phyloP scores from a whole-genome alignment of 306 rosid species.

The Sicyos edulis region DNA sequence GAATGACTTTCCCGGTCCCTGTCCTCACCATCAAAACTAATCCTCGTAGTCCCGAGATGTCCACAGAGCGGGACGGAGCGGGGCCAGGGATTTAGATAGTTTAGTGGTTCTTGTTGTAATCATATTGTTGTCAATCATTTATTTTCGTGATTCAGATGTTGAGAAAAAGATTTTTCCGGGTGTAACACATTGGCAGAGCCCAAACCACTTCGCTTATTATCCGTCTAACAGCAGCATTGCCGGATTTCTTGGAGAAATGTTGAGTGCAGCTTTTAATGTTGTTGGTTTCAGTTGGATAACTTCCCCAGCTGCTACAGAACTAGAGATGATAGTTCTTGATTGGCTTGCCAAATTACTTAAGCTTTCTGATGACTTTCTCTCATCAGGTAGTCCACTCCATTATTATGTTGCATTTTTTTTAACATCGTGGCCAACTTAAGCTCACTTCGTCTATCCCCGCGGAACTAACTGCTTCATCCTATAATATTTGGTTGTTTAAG shows the following conservation, averaged over 20 bases:
- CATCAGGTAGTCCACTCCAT: slow-evolving; percentile 73
- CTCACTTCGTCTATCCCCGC: too few relatives aligned
- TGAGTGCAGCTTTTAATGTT: slow-evolving; percentile 82
- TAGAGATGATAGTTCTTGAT: slow-evolving; percentile 74
- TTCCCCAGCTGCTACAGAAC: slow-evolving; percentile 99
- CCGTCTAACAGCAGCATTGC: slow-evolving; percentile 93
- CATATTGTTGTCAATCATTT: background rate
- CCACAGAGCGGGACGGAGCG: too few relatives aligned
- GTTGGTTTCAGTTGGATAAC: slow-evolving; percentile 94
- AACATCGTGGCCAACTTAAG: too few relatives aligned
- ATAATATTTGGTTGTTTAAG: too few relatives aligned
- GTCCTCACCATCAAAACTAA: too few relatives aligned
- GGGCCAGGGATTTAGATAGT: too few relatives aligned
- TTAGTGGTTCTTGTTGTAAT: background rate
- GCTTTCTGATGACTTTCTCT: slow-evolving; percentile 56
- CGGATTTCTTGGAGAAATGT: slow-evolving; percentile 94
- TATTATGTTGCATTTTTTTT: too few relatives aligned
- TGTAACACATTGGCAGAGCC: slow-evolving; percentile 99
- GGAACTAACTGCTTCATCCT: too few relatives aligned
- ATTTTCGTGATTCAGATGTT: slow-evolving; percentile 46
- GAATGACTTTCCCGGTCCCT: too few relatives aligned
- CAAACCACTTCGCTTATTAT: slow-evolving; percentile 82
- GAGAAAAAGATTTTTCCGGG: slow-evolving; percentile 84
- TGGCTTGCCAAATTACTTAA: slow-evolving; percentile 82
- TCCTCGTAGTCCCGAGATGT: too few relatives aligned